Evolutionary conservation across 345 rosid genomes (phyloP).

Genomic region (Rhodomyrtus tomentosa): DNA sequence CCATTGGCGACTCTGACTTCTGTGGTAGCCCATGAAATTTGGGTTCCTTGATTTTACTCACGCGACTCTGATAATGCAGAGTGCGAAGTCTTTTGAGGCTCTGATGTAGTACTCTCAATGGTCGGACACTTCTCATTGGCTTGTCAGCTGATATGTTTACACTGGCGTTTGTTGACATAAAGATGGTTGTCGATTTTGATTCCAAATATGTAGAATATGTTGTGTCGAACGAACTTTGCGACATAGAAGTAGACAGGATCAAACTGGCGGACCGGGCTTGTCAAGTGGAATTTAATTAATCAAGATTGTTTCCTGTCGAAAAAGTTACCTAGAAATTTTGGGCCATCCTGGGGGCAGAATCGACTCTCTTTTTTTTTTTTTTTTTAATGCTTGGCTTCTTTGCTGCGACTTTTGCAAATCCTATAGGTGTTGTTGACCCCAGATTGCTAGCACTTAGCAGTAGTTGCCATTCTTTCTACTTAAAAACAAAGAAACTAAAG

Average conservation of each 20-base stretch:
- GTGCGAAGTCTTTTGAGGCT: neutral
- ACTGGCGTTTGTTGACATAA: neutral
- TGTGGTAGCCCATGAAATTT: neutral
- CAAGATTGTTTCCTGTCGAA: neutral
- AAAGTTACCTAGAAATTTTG: neutral
- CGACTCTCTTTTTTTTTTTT: neutral
- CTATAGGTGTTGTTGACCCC: no score
- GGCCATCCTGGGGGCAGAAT: neutral
- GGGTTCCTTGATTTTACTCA: neutral
- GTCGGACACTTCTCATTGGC: neutral
- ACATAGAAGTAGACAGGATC: neutral
- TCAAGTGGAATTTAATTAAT: neutral
- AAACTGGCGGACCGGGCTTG: neutral
- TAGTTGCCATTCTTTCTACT: no score
- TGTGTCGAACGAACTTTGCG: neutral
- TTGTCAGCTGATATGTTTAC: neutral
- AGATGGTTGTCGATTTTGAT: neutral
- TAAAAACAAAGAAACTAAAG: no score
- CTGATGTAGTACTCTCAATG: neutral
- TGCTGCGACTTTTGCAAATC: no score
- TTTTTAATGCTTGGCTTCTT: neutral
- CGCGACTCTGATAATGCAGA: neutral
- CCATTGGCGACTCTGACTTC: neutral
- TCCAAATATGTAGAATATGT: neutral
- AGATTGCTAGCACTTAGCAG: no score